A percentile compares a stretch with the other conserved stretches of the same genome.
Evolutionary conservation across 805 yeast species (phyloP).

Genomic region (Starmera pachycereana): DNA sequence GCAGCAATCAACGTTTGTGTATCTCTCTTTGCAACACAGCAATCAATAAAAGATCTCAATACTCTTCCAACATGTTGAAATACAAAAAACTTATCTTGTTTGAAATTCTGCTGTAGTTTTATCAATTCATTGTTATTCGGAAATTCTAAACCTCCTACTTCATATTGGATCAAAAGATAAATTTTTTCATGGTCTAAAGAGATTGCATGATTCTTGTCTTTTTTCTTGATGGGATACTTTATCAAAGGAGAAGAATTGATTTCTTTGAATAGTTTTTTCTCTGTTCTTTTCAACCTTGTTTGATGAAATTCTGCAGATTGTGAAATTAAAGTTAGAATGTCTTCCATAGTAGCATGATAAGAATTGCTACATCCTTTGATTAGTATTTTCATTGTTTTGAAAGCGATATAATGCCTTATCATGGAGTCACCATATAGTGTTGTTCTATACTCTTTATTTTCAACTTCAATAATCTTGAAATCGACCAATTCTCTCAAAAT

Average conservation of each 20-base stretch:
- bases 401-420: slow-evolving; percentile 37
- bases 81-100: slow-evolving; percentile 33
- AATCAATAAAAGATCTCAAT: slow-evolving; percentile 33
- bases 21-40: slow-evolving; percentile 30
- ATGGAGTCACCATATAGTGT: slow-evolving; percentile 37
- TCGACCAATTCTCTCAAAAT: slow-evolving; percentile 23
- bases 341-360: slow-evolving; percentile 9
- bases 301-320: slow-evolving; percentile 30
- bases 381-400: slow-evolving; percentile 31
- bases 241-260: slow-evolving; percentile 30
- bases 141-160: slow-evolving; percentile 37
- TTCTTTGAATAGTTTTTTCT: slow-evolving; percentile 33
- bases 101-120: slow-evolving; percentile 28
- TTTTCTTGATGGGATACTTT: slow-evolving; percentile 25
- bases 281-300: slow-evolving; percentile 31
- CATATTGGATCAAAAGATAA: slow-evolving; percentile 34
- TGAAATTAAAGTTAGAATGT: slow-evolving; percentile 21
- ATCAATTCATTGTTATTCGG: slow-evolving; percentile 33
- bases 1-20: slow-evolving; percentile 29
- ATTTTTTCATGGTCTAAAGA: slow-evolving; percentile 27
- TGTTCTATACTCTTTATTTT: slow-evolving; percentile 14
- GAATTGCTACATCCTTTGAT: slow-evolving; percentile 10
- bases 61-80: slow-evolving; percentile 34
- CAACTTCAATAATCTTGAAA: slow-evolving; percentile 20
- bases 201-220: slow-evolving; percentile 17